phyloP scores from a whole-genome alignment of 192 early-diverging fungal genomes.

The Coemansia pectinata region DNA sequence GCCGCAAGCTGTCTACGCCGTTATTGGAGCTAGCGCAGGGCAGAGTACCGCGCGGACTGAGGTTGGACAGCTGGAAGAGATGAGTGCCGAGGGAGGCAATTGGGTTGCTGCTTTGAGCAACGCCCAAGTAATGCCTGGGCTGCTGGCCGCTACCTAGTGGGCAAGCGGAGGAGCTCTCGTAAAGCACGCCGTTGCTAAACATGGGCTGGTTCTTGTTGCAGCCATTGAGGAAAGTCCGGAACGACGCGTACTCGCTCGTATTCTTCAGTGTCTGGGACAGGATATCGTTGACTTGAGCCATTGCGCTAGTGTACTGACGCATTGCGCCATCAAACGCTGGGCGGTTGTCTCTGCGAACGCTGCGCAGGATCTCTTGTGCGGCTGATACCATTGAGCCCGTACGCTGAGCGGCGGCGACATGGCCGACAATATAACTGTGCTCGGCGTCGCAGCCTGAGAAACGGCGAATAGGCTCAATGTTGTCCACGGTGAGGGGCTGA shows the following conservation, averaged over 20 bases:
- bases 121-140: conserved; percentile 67
- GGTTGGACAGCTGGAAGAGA: conserved; percentile 74
- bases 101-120: conserved; percentile 83
- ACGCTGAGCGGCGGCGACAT: conserved; percentile 85
- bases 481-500: conserved; percentile 61
- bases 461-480: conserved; percentile 73
- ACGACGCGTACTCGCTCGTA: conserved; percentile 76
- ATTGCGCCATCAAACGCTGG: conserved; percentile 63
- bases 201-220: conserved; percentile 80
- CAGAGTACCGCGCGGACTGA: conserved; percentile 80
- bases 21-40: conserved; percentile 61
- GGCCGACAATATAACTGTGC: conserved; percentile 81
- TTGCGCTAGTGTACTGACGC: conserved; percentile 58
- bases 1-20: conserved; percentile 72
- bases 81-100: conserved; percentile 88
- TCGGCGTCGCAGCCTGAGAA: conserved; percentile 78
- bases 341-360: conserved; percentile 59
- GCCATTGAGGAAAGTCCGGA: conserved; percentile 92
- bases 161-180: conserved; percentile 62
- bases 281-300: conserved; percentile 70
- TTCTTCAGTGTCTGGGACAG: conserved; percentile 81
- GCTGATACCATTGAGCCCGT: conserved; percentile 67
- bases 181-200: conserved; percentile 89
- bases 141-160: not conserved
- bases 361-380: conserved; percentile 61